Conservation (phyloP, 2,329 filamentous ascomycete genomes). For the Torrubiella hemipterigena region DNA sequence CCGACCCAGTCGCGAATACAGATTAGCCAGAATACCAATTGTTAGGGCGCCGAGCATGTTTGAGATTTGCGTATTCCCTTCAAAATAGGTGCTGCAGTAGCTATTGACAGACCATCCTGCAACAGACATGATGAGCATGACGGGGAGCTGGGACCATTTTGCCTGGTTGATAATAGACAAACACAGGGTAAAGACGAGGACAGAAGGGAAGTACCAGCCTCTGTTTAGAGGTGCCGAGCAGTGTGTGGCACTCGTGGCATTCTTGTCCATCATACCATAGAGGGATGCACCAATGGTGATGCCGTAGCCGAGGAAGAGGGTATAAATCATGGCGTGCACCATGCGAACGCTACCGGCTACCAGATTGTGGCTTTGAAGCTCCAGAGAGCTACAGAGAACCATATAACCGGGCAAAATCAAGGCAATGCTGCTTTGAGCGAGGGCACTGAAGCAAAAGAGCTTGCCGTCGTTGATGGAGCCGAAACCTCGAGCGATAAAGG, state of each 20-base stretch:
- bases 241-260: conserved; percentile 32
- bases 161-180: conserved; percentile 72
- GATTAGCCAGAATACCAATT: conserved; percentile 66
- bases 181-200: conserved; percentile 61
- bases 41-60: conserved; percentile 68
- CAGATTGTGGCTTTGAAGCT: conserved; percentile 59
- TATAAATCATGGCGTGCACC: conserved; percentile 67
- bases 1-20: conserved; percentile 59
- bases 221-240: conserved; percentile 32
- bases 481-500: conserved; percentile 56
- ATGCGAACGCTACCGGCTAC: conserved; percentile 63
- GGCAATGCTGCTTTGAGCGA: conserved; percentile 63
- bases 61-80: conserved; percentile 59
- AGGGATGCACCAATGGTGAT: conserved; percentile 58
- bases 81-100: conserved; percentile 55
- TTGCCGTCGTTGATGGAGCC: conserved; percentile 48
- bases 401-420: conserved; percentile 56
- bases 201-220: conserved; percentile 55
- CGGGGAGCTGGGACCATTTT: conserved; percentile 64
- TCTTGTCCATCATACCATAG: conserved; percentile 49
- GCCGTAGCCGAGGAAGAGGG: conserved; percentile 61
- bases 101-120: conserved; percentile 66
- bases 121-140: conserved; percentile 64
- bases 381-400: conserved; percentile 38
- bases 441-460: conserved; percentile 59